Conservation (phyloP, 306 rosid genomes). For the Trifolium dubium region DNA sequence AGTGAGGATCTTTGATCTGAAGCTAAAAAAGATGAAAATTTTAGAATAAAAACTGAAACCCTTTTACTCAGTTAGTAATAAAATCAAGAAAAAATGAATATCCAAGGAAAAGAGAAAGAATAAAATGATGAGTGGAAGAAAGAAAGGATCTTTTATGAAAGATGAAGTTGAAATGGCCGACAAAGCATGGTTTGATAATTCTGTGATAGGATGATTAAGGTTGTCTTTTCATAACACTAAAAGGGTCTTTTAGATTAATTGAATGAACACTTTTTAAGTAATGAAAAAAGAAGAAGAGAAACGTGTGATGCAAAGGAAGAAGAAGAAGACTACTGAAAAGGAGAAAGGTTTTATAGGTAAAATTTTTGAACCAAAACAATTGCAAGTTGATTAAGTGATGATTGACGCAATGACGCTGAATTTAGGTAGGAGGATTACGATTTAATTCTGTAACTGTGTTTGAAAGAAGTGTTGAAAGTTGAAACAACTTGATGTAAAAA, state of each 20-base stretch:
- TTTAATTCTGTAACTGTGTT: too few species aligned
- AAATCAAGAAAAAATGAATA: slow-evolving; percentile 38
- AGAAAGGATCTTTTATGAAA: slow-evolving; percentile 32
- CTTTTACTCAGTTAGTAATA: neutral
- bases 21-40: slow-evolving; percentile 18
- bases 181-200: slow-evolving; percentile 65
- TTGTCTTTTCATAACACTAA: slow-evolving; percentile 21
- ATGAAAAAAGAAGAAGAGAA: slow-evolving; percentile 30
- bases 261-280: slow-evolving; percentile 35
- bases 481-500: too few species aligned
- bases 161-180: slow-evolving; percentile 75
- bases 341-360: slow-evolving; percentile 12
- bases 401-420: too few species aligned
- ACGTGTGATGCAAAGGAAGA: slow-evolving; percentile 25
- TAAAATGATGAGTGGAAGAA: slow-evolving; percentile 17
- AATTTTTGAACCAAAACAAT: too few species aligned
- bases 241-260: slow-evolving; percentile 23
- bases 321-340: neutral
- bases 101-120: neutral
- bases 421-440: too few species aligned
- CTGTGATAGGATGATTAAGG: slow-evolving; percentile 31
- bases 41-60: slow-evolving; percentile 42
- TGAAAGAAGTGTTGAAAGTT: too few species aligned
- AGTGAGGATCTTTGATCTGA: slow-evolving; percentile 64
- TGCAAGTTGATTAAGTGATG: too few species aligned